Percentiles rank a stretch among this genome's conserved stretches.
Evolutionary conservation across 83 land plant species (phyloP).

Genomic region (Picea abies): DNA sequence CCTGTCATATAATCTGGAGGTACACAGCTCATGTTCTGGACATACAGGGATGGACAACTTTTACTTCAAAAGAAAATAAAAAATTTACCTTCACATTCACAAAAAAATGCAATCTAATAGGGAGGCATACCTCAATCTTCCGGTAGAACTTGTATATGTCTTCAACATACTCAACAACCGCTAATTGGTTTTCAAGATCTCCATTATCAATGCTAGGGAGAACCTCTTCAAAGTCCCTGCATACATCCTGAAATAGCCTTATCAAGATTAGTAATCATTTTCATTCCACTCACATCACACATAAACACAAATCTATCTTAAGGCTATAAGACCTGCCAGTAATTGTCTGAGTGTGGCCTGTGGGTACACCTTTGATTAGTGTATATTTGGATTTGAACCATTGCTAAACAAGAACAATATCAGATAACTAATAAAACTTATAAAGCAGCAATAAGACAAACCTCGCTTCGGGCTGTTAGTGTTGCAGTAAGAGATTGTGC

Average conservation of each 20-base stretch:
- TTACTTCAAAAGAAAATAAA: neutral
- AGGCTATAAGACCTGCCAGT: neutral
- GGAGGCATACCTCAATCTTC: conserved; percentile 42
- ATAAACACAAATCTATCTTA: neutral
- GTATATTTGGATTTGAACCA: neutral
- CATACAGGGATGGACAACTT: neutral
- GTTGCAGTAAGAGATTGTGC: conserved; percentile 25
- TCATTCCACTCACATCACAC: neutral
- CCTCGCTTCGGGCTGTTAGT: conserved; percentile 19
- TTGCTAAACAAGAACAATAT: neutral
- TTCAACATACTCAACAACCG: conserved; percentile 70
- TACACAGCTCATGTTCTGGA: conserved; percentile 5
- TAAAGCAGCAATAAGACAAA: neutral
- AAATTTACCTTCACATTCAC: neutral
- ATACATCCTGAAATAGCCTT: neutral
- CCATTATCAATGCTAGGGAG: conserved; percentile 44
- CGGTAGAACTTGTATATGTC: conserved; percentile 53
- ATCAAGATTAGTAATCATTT: neutral
- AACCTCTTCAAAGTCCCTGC: conserved; percentile 16
- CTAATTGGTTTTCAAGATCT: conserved; percentile 48
- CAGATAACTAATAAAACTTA: neutral
- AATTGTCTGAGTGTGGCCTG: neutral
- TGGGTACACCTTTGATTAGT: no score
- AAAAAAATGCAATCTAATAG: neutral
- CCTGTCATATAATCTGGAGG: conserved; percentile 34